Conservation (phyloP, 2,329 filamentous ascomycete genomes). For the Chalaropsis ovoidea region DNA sequence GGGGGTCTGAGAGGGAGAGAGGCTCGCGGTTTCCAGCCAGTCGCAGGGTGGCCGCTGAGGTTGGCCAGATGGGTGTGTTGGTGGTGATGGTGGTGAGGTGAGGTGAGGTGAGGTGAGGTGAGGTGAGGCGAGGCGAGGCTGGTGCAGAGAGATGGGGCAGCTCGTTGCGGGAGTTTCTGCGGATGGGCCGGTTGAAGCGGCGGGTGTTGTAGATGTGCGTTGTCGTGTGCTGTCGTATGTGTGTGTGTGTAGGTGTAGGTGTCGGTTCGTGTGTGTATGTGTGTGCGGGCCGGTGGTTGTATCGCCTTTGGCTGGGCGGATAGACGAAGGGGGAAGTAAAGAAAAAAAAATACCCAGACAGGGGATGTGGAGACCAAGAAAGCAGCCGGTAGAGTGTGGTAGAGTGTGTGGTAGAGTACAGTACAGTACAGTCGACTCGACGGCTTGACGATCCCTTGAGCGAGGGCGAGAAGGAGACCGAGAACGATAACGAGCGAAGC, state of each 20-base stretch:
- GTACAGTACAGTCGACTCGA: neutral
- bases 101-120: neutral
- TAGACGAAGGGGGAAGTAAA: neutral
- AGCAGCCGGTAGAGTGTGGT: too few species aligned
- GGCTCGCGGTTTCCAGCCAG: neutral
- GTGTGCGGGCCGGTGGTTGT: neutral
- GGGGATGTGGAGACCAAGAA: neutral
- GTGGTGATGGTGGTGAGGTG: neutral
- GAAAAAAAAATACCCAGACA: slow-evolving; percentile 1
- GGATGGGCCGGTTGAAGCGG: neutral
- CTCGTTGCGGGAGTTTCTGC: neutral
- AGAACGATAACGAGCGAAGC: neutral
- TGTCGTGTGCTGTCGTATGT: neutral
- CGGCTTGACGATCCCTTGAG: slow-evolving; percentile 2
- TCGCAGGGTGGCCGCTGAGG: neutral
- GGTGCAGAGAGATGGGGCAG: neutral
- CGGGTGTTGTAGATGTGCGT: neutral
- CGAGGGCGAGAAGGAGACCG: neutral
- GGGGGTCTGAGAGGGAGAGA: slow-evolving; percentile 23
- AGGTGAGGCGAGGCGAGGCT: neutral
- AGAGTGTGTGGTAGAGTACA: neutral
- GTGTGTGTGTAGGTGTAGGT: neutral
- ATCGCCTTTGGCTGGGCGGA: neutral
- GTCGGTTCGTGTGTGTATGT: neutral
- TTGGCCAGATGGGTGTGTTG: neutral